Evolutionary conservation across 2,329 filamentous ascomycete species (phyloP).

Genomic region (Ophiosphaerella herpotricha): DNA sequence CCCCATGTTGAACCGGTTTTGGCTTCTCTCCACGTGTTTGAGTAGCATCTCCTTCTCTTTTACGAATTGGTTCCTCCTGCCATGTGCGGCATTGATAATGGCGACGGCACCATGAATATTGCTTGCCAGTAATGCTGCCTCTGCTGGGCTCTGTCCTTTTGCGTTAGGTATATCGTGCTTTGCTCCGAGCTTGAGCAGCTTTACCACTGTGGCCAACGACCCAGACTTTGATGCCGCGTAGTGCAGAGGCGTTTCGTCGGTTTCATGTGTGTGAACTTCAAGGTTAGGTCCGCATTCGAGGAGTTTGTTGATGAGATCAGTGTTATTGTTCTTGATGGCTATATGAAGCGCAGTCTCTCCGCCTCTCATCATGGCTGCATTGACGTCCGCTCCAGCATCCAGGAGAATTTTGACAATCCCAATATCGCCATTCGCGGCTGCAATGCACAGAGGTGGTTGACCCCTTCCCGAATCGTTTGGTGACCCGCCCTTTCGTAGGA

Average conservation of each 20-base stretch:
- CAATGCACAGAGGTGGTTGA: constrained; percentile 35
- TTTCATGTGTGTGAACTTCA: constrained; percentile 23
- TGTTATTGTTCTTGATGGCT: constrained; percentile 30
- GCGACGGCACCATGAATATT: constrained; percentile 38
- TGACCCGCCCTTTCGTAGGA: constrained; percentile 31
- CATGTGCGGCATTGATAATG: constrained; percentile 37
- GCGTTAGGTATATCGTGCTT: constrained; percentile 28
- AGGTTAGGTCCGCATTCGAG: constrained; percentile 27
- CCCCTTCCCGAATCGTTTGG: constrained; percentile 30
- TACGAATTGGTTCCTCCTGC: constrained; percentile 25
- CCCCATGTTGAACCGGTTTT: constrained; percentile 31
- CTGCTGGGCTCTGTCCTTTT: constrained; percentile 31
- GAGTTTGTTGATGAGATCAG: constrained; percentile 32
- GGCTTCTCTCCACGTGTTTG: constrained; percentile 33
- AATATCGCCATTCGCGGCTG: constrained; percentile 31
- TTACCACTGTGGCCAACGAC: constrained; percentile 26
- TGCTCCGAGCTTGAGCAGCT: constrained; percentile 34
- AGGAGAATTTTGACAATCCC: constrained; percentile 32
- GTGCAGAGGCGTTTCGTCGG: constrained; percentile 38
- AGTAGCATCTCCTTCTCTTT: constrained; percentile 42
- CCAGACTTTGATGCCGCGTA: constrained; percentile 35
- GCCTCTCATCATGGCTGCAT: constrained; percentile 20
- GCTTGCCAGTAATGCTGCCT: constrained; percentile 28
- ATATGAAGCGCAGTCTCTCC: constrained; percentile 41
- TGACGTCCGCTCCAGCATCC: constrained; percentile 32